Evolutionary conservation across 129 eudicot species (phyloP).

Genomic region (Logfia minima): DNA sequence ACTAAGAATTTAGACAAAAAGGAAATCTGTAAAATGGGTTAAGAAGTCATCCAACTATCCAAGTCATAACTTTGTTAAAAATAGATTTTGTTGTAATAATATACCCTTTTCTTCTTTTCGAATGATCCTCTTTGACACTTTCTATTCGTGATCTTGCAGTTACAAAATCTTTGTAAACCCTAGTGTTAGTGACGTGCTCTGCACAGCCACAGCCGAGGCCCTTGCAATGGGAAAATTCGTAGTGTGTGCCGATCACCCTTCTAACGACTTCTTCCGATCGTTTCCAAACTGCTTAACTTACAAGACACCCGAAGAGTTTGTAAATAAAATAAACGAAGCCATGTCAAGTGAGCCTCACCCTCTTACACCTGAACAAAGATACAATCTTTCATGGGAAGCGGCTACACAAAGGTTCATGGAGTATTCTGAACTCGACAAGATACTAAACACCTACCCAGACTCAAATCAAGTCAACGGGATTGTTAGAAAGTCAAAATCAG

Average conservation of each 20-base stretch:
- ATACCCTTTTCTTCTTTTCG: neutral
- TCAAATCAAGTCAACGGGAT: constrained; percentile 21
- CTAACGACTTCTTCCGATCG: constrained; percentile 85
- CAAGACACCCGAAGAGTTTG: constrained; percentile 83
- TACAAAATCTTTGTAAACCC: constrained; percentile 94
- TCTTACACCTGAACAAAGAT: constrained; percentile 75
- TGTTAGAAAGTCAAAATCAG: constrained; percentile 54
- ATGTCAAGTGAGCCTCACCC: constrained; percentile 85
- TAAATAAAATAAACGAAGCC: constrained; percentile 72
- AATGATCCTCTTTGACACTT: neutral
- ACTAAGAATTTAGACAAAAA: too few relatives aligned
- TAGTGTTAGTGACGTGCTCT: constrained; percentile 90
- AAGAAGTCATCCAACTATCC: too few relatives aligned
- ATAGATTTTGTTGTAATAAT: too few relatives aligned
- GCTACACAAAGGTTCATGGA: constrained; percentile 93
- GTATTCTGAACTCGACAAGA: constrained; percentile 74
- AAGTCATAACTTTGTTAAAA: too few relatives aligned
- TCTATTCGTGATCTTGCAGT: constrained; percentile 41
- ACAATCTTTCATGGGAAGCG: constrained; percentile 96
- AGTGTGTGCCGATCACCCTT: constrained; percentile 93
- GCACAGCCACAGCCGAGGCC: constrained; percentile 99
- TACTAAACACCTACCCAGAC: constrained; percentile 32
- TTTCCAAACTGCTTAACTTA: constrained; percentile 94
- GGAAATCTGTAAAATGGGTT: too few relatives aligned
- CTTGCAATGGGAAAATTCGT: constrained; percentile 99